Percentiles rank a stretch among this genome's conserved stretches.
These are phyloP conservation scores for Plasmodium inui DNA, from an alignment of 169 alveolate genomes.

Conservation along the genomic window DNA sequence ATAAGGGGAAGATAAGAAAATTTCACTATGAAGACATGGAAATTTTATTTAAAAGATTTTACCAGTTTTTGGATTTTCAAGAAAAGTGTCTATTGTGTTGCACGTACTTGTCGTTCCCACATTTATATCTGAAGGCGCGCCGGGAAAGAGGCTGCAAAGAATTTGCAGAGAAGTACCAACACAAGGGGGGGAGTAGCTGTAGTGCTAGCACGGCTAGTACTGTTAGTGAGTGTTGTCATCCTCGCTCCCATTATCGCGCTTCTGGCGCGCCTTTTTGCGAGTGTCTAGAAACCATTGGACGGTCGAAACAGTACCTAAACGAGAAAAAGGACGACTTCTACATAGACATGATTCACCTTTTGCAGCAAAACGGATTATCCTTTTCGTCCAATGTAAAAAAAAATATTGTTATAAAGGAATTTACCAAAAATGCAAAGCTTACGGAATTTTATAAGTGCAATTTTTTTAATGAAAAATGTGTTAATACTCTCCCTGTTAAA, in stretches of 20 bases:
- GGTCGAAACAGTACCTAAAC: constrained; percentile 45
- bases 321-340: constrained; percentile 26
- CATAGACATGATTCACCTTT: constrained; percentile 55
- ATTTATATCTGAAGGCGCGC: constrained; percentile 14
- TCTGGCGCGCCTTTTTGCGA: constrained; percentile 21
- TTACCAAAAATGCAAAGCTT: constrained; percentile 55
- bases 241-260: not conserved
- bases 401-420: constrained; percentile 62
- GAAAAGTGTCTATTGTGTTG: constrained; percentile 64
- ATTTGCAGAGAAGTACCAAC: not conserved
- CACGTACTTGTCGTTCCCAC: constrained; percentile 45
- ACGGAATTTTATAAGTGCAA: constrained; percentile 51
- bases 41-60: constrained; percentile 30
- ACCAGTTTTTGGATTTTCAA: constrained; percentile 34
- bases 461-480: constrained; percentile 29
- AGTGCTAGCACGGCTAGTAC: not conserved
- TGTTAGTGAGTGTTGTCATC: not conserved
- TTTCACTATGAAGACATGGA: constrained; percentile 70
- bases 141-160: not conserved
- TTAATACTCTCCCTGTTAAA: constrained; percentile 24
- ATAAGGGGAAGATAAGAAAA: constrained; percentile 30
- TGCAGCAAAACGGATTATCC: constrained; percentile 18
- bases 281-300: constrained; percentile 58
- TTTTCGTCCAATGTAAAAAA: constrained; percentile 45
- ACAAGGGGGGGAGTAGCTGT: not conserved